phyloP scores from a whole-genome alignment of 106 monocot species.

The Platanthera guangdongensis region DNA sequence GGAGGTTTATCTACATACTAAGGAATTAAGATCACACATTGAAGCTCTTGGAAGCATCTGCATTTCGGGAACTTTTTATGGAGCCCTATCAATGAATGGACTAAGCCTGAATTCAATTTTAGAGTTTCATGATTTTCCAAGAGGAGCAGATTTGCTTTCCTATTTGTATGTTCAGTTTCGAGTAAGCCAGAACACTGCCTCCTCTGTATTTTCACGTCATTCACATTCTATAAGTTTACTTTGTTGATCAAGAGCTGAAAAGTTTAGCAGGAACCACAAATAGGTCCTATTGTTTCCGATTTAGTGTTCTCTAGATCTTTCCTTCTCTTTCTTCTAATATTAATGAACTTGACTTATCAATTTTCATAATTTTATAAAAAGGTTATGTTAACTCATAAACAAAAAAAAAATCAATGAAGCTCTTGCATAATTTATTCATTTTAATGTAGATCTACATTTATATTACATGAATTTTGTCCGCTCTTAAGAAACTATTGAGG shows the following conservation, averaged over 20 bases:
- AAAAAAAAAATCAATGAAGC: too few species aligned
- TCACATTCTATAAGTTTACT: not conserved
- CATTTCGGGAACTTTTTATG: conserved; percentile 26
- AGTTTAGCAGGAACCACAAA: not conserved
- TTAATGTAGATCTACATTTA: too few species aligned
- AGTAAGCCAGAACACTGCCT: conserved; percentile 57
- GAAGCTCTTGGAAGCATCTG: conserved; percentile 77
- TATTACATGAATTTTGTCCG: too few species aligned
- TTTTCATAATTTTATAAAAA: too few species aligned
- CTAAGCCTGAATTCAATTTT: conserved; percentile 21
- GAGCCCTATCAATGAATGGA: conserved; percentile 19
- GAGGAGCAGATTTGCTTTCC: conserved; percentile 82
- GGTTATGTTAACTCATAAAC: too few species aligned
- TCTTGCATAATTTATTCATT: too few species aligned
- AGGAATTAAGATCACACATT: conserved; percentile 63
- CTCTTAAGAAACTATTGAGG: too few species aligned
- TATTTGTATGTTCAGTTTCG: conserved; percentile 92
- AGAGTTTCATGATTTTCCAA: conserved; percentile 61
- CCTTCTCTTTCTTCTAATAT: too few species aligned
- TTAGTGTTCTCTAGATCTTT: not conserved
- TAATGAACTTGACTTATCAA: too few species aligned
- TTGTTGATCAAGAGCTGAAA: not conserved
- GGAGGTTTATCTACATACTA: conserved; percentile 79
- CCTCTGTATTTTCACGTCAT: not conserved
- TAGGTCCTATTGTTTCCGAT: not conserved